Conservation (phyloP, 2,329 filamentous ascomycete genomes). For the Trichoderma harzianum region DNA sequence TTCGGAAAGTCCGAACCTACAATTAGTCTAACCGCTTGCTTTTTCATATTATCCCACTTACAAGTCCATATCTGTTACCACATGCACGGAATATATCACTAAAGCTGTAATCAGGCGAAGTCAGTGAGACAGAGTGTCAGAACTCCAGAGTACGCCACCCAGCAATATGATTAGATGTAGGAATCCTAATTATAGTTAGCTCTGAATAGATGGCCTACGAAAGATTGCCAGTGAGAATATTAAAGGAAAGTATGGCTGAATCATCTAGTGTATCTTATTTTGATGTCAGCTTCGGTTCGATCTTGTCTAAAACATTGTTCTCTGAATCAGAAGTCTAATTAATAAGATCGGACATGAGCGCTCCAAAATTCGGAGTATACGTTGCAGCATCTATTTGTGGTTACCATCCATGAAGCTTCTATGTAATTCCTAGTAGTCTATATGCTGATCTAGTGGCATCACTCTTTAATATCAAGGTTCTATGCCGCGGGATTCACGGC, state of each 20-base stretch:
- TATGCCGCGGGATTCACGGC: accelerated
- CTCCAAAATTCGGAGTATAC: not conserved
- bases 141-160: not conserved
- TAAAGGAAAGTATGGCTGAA: not conserved
- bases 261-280: not conserved
- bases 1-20: not conserved
- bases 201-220: not conserved
- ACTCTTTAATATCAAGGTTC: not conserved
- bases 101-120: not conserved
- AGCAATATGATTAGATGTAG: not conserved
- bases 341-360: too few species aligned
- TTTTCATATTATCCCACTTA: not conserved
- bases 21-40: not conserved
- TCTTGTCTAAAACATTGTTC: not conserved
- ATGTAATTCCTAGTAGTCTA: not conserved
- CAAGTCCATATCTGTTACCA: not conserved
- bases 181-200: not conserved
- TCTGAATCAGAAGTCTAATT: not conserved
- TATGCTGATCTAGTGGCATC: not conserved
- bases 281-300: not conserved
- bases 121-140: not conserved
- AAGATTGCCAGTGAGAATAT: not conserved
- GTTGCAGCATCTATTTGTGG: not conserved
- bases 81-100: not conserved
- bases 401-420: not conserved